Evolutionary conservation across 768 basidiomycete genomes (phyloP).

Genomic region (Termitomyces sp.): DNA sequence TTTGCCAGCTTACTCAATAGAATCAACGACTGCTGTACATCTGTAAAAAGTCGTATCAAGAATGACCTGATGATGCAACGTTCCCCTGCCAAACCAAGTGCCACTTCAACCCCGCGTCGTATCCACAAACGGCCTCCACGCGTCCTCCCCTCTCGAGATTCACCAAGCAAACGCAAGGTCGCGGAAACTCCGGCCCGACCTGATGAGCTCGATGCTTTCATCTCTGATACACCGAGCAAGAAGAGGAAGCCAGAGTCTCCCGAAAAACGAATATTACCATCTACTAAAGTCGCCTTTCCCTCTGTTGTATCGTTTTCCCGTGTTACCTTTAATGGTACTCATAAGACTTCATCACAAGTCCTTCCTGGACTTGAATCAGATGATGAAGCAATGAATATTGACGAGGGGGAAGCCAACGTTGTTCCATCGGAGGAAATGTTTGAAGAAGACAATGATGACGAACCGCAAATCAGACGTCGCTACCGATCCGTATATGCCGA

Average conservation of each 20-base stretch:
- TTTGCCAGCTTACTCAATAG: conserved; percentile 16
- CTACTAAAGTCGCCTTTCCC: not conserved
- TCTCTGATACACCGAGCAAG: conserved; percentile 37
- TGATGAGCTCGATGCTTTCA: conserved; percentile 21
- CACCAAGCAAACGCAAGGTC: conserved; percentile 30
- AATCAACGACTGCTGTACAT: conserved; percentile 18
- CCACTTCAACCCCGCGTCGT: conserved; percentile 14
- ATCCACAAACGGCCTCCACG: conserved; percentile 20
- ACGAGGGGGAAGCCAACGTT: conserved; percentile 6
- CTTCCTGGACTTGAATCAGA: conserved; percentile 1
- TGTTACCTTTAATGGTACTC: not conserved
- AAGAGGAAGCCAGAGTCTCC: conserved; percentile 25
- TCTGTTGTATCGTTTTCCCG: conserved; percentile 13
- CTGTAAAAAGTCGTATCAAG: conserved; percentile 15
- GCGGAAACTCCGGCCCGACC: conserved; percentile 7
- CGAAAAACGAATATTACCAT: conserved; percentile 5
- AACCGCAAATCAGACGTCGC: conserved; percentile 22
- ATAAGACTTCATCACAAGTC: not conserved
- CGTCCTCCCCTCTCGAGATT: conserved; percentile 29
- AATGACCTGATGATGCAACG: conserved; percentile 13
- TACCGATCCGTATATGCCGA: conserved; percentile 46
- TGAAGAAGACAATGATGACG: conserved; percentile 16
- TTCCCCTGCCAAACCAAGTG: conserved; percentile 15
- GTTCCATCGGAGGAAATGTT: conserved; percentile 12
- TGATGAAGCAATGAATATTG: conserved; percentile 7